Evolutionary conservation across 192 early-diverging fungal genomes (phyloP).

Genomic region (Jimgerdemannia lactiflua): DNA sequence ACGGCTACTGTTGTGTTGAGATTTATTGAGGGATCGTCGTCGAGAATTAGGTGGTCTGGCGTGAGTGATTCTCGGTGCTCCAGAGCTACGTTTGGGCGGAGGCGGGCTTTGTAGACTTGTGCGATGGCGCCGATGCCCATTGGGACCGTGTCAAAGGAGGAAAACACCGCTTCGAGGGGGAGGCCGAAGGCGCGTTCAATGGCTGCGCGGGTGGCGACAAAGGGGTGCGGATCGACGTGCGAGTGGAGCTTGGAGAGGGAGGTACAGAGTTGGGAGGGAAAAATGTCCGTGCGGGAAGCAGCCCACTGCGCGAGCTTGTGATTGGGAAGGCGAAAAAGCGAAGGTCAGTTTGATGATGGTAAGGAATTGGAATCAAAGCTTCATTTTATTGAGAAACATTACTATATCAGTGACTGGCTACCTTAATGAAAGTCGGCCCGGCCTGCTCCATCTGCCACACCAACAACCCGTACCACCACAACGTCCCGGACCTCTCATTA

Average conservation of each 20-base stretch:
- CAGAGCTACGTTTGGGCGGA: slow-evolving; percentile 33
- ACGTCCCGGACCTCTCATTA: slow-evolving; percentile 50
- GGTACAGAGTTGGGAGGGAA: slow-evolving; percentile 69
- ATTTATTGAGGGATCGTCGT: slow-evolving; percentile 15
- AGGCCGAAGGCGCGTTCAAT: slow-evolving; percentile 66
- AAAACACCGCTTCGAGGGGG: slow-evolving; percentile 75
- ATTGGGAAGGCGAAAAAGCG: not conserved
- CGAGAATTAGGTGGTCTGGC: slow-evolving; percentile 11
- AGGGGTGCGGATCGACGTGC: slow-evolving; percentile 73
- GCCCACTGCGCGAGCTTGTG: slow-evolving; percentile 84
- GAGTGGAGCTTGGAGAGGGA: slow-evolving; percentile 82
- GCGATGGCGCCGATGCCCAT: slow-evolving; percentile 95
- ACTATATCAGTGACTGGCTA: slow-evolving; percentile 9
- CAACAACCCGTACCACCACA: slow-evolving; percentile 88
- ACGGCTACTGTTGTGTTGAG: slow-evolving; percentile 66
- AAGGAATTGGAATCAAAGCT: slow-evolving; percentile 1
- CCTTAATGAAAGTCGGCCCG: slow-evolving; percentile 97
- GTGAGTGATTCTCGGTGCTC: not conserved
- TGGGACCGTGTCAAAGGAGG: slow-evolving; percentile 67
- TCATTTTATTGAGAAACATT: too few relatives aligned
- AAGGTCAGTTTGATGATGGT: not conserved
- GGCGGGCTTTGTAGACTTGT: slow-evolving; percentile 74
- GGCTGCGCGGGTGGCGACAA: slow-evolving; percentile 56
- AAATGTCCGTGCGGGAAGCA: slow-evolving; percentile 86
- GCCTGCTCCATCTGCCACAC: slow-evolving; percentile 78